Conservation (phyloP, 169 alveolate species). For the Plasmodium gonderi region DNA sequence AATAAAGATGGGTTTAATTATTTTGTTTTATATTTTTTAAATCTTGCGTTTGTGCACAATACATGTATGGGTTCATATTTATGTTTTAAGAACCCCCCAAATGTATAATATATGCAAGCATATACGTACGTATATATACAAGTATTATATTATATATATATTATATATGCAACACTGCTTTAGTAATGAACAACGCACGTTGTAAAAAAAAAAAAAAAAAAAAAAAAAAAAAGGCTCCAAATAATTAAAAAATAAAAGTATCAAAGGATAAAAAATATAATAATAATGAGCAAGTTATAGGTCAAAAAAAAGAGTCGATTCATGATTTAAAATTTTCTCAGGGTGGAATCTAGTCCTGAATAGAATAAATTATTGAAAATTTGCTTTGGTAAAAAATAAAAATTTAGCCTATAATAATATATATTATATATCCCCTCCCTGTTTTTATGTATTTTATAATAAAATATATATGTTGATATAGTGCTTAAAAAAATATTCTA, state of each 20-base stretch:
- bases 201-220: too few species aligned
- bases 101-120: not conserved
- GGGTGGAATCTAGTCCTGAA: not conserved
- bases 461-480: too few species aligned
- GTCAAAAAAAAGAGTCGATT: not conserved
- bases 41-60: not conserved
- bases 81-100: not conserved
- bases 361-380: not conserved
- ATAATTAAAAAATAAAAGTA: not conserved
- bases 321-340: not conserved
- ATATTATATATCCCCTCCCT: too few species aligned
- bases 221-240: not conserved
- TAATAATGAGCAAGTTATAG: not conserved
- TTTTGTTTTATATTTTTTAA: not conserved
- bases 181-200: not conserved
- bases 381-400: not conserved
- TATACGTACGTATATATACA: not conserved
- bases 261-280: not conserved
- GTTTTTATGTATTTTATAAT: too few species aligned
- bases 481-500: not conserved
- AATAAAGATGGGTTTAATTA: not conserved
- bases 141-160: not conserved
- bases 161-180: not conserved
- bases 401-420: not conserved
- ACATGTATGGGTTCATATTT: not conserved